Base-by-base conservation (phyloP, 129 eudicot species). In the Oenanthe sinensis region DNA sequence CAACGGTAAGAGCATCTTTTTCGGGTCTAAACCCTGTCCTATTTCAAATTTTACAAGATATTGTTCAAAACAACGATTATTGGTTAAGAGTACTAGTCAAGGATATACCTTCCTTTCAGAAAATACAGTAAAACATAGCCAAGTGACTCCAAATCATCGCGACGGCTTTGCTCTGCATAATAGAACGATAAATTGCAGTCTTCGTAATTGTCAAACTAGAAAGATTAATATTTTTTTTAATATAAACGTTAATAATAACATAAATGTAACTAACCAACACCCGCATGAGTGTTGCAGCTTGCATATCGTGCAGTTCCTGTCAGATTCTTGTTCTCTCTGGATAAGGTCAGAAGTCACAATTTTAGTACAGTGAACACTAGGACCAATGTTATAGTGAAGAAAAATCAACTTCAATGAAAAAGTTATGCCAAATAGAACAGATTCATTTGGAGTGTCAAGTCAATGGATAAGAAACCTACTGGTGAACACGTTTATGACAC, bases 231-330 rank as follows among this genome's bases (percentile, higher is more conserved):
- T 22, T 2, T 58, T 6, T 20, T 22, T 54, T 20, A 13, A 37
- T 62, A 68, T 33, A 28, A 68, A 68, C 11, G 33, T 14, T 70
- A 36, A 37, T 39, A 22, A 70, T 70, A 70, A 36, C 72, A 70
- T 5, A 7, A 55, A 17, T 55, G 13, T 55, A 20, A 26, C 84
- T 81, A 81, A 95, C 98, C 98, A 75, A 90, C 88, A 69, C 98
- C 98, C 80, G 88, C 84, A 86, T 95, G 98, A 76, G 98, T 95
- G 82, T 95, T 95, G 85, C 98, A 91, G 87, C 98, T 95, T 13
- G 98, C 98, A 90, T 95, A 95, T 28, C 98, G 98, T 82, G 98
- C 98, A 83, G 98, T 95, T 76, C 98, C 98, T 13, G 98, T 95
- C 84, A 95, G 83, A 82, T 95, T 95, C 76, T 91, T 95, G 91